Conservation (phyloP, 1,284 basidiomycete species). For the Ustilago hordei region DNA sequence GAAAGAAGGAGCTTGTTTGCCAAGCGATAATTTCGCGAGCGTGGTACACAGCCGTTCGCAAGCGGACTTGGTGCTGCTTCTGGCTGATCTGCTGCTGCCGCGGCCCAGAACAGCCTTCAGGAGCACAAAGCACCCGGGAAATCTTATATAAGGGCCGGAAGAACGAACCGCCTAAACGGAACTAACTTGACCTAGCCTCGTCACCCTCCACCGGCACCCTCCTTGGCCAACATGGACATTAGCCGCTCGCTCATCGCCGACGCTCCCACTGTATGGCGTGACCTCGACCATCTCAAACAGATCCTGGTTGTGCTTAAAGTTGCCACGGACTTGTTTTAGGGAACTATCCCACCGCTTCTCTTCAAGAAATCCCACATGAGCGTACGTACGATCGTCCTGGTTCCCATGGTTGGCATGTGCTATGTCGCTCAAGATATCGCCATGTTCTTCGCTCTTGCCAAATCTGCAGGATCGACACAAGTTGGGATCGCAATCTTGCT, state of each 20-base stretch:
- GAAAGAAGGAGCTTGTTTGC: background rate
- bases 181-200: no score
- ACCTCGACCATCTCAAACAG: slow-evolving; percentile 25
- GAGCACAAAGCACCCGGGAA: background rate
- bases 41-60: background rate
- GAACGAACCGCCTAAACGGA: no score
- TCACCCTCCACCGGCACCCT: background rate
- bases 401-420: slow-evolving; percentile 15
- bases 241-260: slow-evolving; percentile 20
- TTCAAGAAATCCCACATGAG: slow-evolving; percentile 32
- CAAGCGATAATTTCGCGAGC: background rate
- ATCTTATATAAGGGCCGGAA: background rate
- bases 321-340: slow-evolving; percentile 32
- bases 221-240: slow-evolving; percentile 23
- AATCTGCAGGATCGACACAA: slow-evolving; percentile 36
- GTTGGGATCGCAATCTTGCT: slow-evolving; percentile 24
- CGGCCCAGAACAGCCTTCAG: background rate
- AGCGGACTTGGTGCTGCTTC: background rate
- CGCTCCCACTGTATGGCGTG: slow-evolving; percentile 30
- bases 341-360: slow-evolving; percentile 28
- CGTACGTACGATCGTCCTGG: slow-evolving; percentile 15
- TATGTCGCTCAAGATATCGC: slow-evolving; percentile 24
- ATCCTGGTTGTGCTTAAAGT: slow-evolving; percentile 32
- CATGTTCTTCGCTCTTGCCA: slow-evolving; percentile 39
- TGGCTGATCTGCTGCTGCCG: background rate